Conservation (phyloP, 495 filamentous ascomycete genomes). For the Lasiosphaeriaceae sp. region DNA sequence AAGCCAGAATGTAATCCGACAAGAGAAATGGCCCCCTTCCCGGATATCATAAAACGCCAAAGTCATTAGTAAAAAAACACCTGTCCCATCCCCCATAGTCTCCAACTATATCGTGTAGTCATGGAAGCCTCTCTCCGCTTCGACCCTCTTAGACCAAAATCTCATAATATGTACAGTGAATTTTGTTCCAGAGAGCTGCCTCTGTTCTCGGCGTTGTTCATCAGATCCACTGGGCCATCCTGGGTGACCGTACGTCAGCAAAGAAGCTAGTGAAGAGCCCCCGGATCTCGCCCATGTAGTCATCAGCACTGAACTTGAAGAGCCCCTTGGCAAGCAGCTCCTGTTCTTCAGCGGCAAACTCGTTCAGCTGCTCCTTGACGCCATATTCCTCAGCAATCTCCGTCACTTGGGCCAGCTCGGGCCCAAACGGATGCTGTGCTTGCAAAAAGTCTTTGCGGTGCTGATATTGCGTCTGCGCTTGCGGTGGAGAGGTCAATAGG, state of each 20-base stretch:
- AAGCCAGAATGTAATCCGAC: background rate
- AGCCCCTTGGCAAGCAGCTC: constrained; percentile 63
- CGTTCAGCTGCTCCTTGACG: constrained; percentile 53
- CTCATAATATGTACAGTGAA: constrained; percentile 20
- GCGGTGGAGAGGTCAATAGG: background rate
- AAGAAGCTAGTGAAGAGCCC: constrained; percentile 54
- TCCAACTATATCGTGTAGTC: background rate
- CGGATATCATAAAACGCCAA: background rate
- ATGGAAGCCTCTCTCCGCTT: background rate
- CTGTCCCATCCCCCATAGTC: background rate
- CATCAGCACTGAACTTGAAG: constrained; percentile 68
- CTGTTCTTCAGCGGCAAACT: constrained; percentile 69
- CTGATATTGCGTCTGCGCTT: constrained; percentile 14
- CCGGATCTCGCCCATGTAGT: constrained; percentile 81
- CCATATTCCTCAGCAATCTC: constrained; percentile 88
- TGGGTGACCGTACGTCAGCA: constrained; percentile 6
- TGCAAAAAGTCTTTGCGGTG: constrained; percentile 29
- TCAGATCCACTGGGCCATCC: constrained; percentile 20
- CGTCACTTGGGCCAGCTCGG: constrained; percentile 69
- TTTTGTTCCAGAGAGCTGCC: background rate
- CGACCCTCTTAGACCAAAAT: constrained; percentile 2
- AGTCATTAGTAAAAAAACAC: background rate
- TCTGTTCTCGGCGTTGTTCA: background rate
- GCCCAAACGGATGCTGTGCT: constrained; percentile 58
- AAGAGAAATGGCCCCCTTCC: background rate